Evolutionary conservation across 495 filamentous ascomycete species (phyloP), one percentile per base, ranked within the genome.

Genomic region (Acidomyces sp.): DNA sequence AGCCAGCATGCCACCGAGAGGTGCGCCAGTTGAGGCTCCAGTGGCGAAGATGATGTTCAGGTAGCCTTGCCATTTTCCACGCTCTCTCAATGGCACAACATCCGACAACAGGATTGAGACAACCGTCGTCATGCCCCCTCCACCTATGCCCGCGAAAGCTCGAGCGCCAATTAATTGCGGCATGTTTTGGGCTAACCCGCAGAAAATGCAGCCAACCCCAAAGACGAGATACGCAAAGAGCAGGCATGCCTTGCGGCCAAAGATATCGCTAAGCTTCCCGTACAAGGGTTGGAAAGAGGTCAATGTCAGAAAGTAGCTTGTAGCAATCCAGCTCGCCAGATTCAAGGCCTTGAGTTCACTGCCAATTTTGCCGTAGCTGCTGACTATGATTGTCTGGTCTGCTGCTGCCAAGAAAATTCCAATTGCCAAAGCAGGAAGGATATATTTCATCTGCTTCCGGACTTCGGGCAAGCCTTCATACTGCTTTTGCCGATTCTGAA

Each of bases 91-190:
- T 79, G 82, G 56, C 85, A 92, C 69, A 13, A 87, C 67, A 55
- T 93, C 85, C 37, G 73, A 80, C 43, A 93, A 58, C 22, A 93
- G 58, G 36, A 93, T 88, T 39, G 62, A 74, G 30, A 80, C 80
- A 35, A 90, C 74, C 3, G 79, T 79, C 3, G 77, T 84, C 82
- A 92, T 88, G 16, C 85, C 85, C 19, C 82, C 85, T 16, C 83
- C 85, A 9, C 84, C 85, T 44, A 87, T 74, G 4, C 85, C 83
- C 51, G 77, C 71, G 48, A 79, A 75, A n/a, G 72, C 72, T 34
- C 72, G 59, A 20, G 82, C 77, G 38, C 70, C 71, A 54, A 86
- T 80, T 17, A 92, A 58, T 49, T 86, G 62, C 30, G 65, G 60
- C 57, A 92, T 82, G 55, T 75, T 69, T 28, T 65, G 73, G 4